Percentiles rank a stretch among this genome's conserved stretches.
Conservation (phyloP, 1,284 basidiomycete genomes). For the Peniophora sp. region DNA sequence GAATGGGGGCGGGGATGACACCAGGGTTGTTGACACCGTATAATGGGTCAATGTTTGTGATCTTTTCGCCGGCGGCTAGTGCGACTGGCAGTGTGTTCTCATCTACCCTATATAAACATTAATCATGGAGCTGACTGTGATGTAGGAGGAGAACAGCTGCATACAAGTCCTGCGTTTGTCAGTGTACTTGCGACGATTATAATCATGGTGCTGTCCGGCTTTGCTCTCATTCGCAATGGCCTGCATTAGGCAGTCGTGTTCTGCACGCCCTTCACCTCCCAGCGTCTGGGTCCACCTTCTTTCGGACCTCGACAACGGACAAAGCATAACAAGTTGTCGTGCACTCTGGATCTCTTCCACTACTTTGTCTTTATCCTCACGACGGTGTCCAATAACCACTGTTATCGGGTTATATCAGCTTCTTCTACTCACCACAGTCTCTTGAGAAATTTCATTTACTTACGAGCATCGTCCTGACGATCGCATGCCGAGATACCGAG, state of each 20-base stretch:
- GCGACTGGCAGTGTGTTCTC: constrained; percentile 51
- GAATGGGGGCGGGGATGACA: constrained; percentile 45
- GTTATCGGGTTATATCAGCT: no score
- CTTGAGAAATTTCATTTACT: no score
- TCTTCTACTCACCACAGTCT: no score
- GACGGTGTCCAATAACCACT: no score
- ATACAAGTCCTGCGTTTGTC: constrained; percentile 60
- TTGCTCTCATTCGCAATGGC: constrained; percentile 44
- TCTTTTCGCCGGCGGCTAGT: constrained; percentile 80
- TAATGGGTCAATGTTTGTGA: constrained; percentile 66
- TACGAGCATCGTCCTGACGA: no score
- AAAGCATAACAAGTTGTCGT: no score
- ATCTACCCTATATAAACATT: not conserved
- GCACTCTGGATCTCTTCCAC: no score
- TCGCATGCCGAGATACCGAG: no score
- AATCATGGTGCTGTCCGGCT: constrained; percentile 68
- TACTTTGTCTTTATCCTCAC: no score
- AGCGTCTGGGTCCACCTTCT: not conserved
- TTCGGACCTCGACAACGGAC: not conserved
- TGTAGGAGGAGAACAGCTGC: constrained; percentile 43
- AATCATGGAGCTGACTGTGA: constrained; percentile 42
- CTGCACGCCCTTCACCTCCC: not conserved
- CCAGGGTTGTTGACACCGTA: constrained; percentile 72
- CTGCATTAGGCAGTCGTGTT: constrained; percentile 9
- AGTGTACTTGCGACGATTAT: constrained; percentile 62